phyloP scores from a whole-genome alignment of 768 basidiomycete species.

The Tylopilus intermedius region DNA sequence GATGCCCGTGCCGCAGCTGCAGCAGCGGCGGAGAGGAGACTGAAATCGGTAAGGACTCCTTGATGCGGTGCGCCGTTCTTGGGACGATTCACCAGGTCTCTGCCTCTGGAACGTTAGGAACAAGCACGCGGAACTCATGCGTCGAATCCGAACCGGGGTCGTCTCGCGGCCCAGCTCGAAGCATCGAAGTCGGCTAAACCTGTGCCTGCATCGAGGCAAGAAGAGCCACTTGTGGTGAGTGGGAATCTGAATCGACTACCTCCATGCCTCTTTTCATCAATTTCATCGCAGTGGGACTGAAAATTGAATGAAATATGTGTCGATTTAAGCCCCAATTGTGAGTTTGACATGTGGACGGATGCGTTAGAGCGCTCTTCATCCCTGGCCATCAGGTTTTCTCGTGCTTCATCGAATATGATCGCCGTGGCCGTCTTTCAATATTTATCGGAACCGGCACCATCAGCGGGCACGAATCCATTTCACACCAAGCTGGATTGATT shows the following conservation, averaged over 20 bases:
- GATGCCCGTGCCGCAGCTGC: constrained; percentile 54
- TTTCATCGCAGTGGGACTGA: constrained; percentile 40
- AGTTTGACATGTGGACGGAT: constrained; percentile 22
- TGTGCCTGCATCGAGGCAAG: constrained; percentile 36
- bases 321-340: constrained; percentile 18
- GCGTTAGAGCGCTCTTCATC: constrained; percentile 19
- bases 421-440: constrained; percentile 27
- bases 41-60: constrained; percentile 45
- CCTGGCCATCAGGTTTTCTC: constrained; percentile 33
- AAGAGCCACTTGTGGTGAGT: constrained; percentile 44
- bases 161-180: constrained; percentile 40
- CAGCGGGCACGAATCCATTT: constrained; percentile 20
- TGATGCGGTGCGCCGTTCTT: constrained; percentile 7
- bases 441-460: constrained; percentile 30
- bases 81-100: constrained; percentile 20
- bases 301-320: constrained; percentile 20
- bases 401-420: constrained; percentile 30
- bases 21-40: constrained; percentile 57
- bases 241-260: constrained; percentile 16
- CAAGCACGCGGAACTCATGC: constrained; percentile 40
- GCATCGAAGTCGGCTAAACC: constrained; percentile 34
- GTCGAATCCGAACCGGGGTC: constrained; percentile 44
- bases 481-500: constrained; percentile 23
- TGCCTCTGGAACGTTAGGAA: constrained; percentile 26
- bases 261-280: constrained; percentile 26